These are phyloP conservation scores for Raddia distichophylla DNA, from an alignment of 176 grass and related monocot species.

Conservation along the genomic window DNA sequence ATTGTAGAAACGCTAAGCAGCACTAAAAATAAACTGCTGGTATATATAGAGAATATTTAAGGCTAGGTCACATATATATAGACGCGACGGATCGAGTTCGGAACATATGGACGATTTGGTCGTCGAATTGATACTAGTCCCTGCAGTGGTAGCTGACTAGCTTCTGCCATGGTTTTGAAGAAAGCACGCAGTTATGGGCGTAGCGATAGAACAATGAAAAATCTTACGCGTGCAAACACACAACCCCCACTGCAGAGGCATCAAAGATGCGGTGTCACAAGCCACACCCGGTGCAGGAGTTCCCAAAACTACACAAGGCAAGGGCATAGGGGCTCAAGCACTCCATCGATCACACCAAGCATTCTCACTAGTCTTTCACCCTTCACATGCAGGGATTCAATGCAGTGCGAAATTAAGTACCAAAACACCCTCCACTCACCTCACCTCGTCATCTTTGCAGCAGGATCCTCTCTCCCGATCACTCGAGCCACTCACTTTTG, in stretches of 20 bases:
- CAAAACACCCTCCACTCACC: conserved; percentile 18
- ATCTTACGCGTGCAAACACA: conserved; percentile 4
- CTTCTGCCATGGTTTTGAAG: background rate
- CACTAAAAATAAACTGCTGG: too few species aligned
- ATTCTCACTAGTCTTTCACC: background rate
- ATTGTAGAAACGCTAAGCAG: too few species aligned
- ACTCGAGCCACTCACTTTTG: conserved; percentile 55
- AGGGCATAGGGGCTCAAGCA: conserved; percentile 39
- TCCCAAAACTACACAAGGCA: conserved; percentile 32
- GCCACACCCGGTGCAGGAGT: conserved; percentile 26
- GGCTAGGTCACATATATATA: background rate
- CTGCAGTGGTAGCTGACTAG: conserved; percentile 40
- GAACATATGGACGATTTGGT: conserved; percentile 8
- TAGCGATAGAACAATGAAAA: conserved; percentile 31
- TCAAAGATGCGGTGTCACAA: conserved; percentile 11
- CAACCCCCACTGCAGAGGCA: background rate
- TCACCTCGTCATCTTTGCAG: conserved; percentile 9
- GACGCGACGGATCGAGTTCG: background rate
- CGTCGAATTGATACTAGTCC: conserved; percentile 61
- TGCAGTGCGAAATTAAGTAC: conserved; percentile 32
- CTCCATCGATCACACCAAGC: conserved; percentile 38
- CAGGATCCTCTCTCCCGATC: background rate
- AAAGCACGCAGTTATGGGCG: conserved; percentile 32
- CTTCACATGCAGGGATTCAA: background rate
- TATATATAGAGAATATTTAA: background rate